Base-by-base conservation (phyloP, 140 eudicot species). In the Stevia rebaudiana region DNA sequence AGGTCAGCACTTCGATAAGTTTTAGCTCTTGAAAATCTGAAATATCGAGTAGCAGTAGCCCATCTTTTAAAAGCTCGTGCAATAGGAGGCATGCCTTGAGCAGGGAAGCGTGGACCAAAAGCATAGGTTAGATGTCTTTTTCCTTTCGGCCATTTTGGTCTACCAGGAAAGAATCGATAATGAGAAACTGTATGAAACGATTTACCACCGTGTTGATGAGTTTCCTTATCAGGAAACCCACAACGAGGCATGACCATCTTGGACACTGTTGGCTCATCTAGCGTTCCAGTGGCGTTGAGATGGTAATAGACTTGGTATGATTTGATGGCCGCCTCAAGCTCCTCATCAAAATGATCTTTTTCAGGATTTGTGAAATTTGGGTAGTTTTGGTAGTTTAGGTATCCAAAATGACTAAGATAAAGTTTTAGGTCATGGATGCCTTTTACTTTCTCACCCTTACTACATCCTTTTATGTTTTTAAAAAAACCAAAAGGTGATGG, bases 231-330 rank as follows among this genome's bases (percentile, higher is more conserved):
- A 0, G 80, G 71, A 22, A 65, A 73, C 39, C 86, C 86, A 16
- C 86, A 81, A 37, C 83, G 82, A 56, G 86, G 77, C 59, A 22
- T 63, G 62, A 73, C 70, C 77, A 76, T 80, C 31, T 18, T 76
- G 8, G 56, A 44, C 4, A 72, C 53, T 0, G 86, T 81, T 15
- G 72, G 39, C 10, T 17, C 62, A 11, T 77, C 83, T 23, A 81
- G 61, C 11, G 15, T 60, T 8, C 86, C 86, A 1, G 83, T 77
- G 53, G 73, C 63, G 2, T 73, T 77, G 3, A 81, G 80, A 74
- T 65, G 66, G 67, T 81, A 74, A 62, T 58, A 77, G n/a, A 65
- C 69, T 35, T 81, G 83, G 67, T 81, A 81, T 0, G 75, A 77
- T 52, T 47, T 81, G 39, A 73, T 46, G 50, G 83, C 78, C 17